These are phyloP conservation scores for Yarrowia deformans DNA, from an alignment of 805 yeast species.

Conservation along the genomic window DNA sequence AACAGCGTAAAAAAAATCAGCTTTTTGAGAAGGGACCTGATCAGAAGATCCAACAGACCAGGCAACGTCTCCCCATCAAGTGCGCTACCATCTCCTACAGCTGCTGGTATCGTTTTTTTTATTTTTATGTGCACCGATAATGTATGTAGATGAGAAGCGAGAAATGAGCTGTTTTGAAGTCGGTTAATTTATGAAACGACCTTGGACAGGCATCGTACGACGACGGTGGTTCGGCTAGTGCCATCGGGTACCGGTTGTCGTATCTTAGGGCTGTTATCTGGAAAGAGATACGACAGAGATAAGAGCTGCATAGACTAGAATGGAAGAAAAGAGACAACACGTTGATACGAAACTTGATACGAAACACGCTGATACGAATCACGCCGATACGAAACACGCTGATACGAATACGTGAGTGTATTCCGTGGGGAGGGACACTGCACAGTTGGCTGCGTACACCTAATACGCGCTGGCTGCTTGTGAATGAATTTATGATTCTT, in stretches of 20 bases:
- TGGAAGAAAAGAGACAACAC: background rate
- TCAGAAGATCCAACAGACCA: background rate
- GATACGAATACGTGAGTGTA: conserved; percentile 20
- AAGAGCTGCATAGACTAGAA: conserved; percentile 10
- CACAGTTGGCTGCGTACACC: no score
- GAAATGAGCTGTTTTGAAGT: background rate
- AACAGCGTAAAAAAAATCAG: no score
- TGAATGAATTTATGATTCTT: no score
- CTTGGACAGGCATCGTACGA: background rate
- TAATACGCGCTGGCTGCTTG: no score
- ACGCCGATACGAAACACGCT: no score
- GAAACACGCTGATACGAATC: conserved; percentile 16
- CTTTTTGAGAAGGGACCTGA: no score
- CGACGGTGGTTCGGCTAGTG: background rate
- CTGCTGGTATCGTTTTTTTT: background rate
- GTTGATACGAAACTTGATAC: background rate
- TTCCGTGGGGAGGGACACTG: no score
- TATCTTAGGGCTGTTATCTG: conserved; percentile 27
- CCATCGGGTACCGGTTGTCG: conserved; percentile 9
- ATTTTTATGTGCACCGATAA: conserved; percentile 9
- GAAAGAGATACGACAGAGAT: conserved; percentile 5
- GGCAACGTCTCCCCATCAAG: no score
- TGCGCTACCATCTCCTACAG: no score
- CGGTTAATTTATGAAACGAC: background rate
- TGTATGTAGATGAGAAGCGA: background rate